These are phyloP conservation scores for Fagopyrum esculentum DNA, from an alignment of 148 eudicot genomes.

Conservation along the genomic window DNA sequence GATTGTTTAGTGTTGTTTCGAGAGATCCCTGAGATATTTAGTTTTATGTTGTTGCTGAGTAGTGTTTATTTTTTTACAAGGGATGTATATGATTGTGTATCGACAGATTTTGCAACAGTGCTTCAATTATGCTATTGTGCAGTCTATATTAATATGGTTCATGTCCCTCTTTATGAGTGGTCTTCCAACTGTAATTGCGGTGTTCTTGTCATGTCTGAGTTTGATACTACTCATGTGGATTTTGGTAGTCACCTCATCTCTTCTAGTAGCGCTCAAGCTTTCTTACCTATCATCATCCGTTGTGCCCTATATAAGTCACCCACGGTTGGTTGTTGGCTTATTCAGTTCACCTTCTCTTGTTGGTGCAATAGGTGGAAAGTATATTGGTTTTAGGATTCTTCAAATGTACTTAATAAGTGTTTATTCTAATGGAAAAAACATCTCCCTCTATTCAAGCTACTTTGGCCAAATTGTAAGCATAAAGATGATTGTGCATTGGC, in stretches of 20 bases:
- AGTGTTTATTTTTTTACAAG: slow-evolving; percentile 33
- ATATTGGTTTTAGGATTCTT: slow-evolving; percentile 60
- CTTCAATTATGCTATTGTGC: slow-evolving; percentile 71
- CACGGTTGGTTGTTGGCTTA: slow-evolving; percentile 72
- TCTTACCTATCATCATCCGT: slow-evolving; percentile 54
- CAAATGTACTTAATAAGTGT: slow-evolving; percentile 33
- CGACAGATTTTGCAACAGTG: slow-evolving; percentile 66
- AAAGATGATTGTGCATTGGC: slow-evolving; percentile 92
- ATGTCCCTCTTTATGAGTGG: slow-evolving; percentile 83
- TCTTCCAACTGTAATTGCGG: slow-evolving; percentile 46
- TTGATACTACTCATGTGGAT: slow-evolving; percentile 68
- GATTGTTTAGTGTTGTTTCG: no score
- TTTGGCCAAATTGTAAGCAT: slow-evolving; percentile 80
- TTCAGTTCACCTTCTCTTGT: slow-evolving; percentile 83
- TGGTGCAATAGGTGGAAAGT: slow-evolving; percentile 91
- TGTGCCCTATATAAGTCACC: slow-evolving; percentile 60
- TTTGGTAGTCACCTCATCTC: slow-evolving; percentile 47
- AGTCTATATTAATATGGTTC: slow-evolving; percentile 68
- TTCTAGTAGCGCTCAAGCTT: slow-evolving; percentile 57
- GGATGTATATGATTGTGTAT: slow-evolving; percentile 74
- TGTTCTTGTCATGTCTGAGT: slow-evolving; percentile 62
- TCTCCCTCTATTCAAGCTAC: slow-evolving; percentile 32
- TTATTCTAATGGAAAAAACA: slow-evolving; percentile 30
- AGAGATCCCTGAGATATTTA: no score
- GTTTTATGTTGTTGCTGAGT: neutral